Evolutionary conservation across 1,284 basidiomycete genomes (phyloP), one percentile per base, ranked within the genome.

Genomic region (Apiotrichum gracile): DNA sequence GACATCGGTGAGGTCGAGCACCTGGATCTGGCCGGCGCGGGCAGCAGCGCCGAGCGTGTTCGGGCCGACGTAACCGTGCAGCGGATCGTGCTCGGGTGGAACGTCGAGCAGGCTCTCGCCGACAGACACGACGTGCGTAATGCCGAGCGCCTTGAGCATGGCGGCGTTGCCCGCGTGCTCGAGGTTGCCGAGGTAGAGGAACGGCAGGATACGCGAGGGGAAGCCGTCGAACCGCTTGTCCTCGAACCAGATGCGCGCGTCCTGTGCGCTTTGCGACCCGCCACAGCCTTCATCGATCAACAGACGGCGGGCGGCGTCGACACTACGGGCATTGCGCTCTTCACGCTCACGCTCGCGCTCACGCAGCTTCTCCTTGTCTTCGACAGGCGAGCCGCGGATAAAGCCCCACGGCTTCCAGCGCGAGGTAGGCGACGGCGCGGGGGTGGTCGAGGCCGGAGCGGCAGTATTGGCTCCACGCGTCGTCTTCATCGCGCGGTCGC

Each of bases 51-150:
- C 67, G 21, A 74, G 63, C 8, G 68, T 68, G 52, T 71, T 70
- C 21, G 49, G 50, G 29, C 61, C 65, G 9, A 58, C 46, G n/a
- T 52, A 54, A 5, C 62, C 66, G 49, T 67, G 65, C 51, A 60
- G 54, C 3, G 66, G 61, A 35, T 65, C 65, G 33, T 54, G 57
- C 58, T 56, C 61, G 12, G 52, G 45, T 19, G 61, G 56, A 6
- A 58, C 61, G 27, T 61, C 61, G 34, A 72, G 62, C 47, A 72
- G 56, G 44, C 67, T 71, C 78, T 97, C 94, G 48, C 94, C 94
- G 5, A 97, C 91, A 5, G 90, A 93, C 31, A 98, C 93, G 60
- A 98, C 92, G 68, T 97, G 93, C 1, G 91, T 94, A 66, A 98
- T 96, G 40, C 91, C 91, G n/a, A 98, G 81, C 3, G 90, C 87